phyloP scores from a whole-genome alignment of 208 protist genomes.

The Angomonas ambiguus region DNA sequence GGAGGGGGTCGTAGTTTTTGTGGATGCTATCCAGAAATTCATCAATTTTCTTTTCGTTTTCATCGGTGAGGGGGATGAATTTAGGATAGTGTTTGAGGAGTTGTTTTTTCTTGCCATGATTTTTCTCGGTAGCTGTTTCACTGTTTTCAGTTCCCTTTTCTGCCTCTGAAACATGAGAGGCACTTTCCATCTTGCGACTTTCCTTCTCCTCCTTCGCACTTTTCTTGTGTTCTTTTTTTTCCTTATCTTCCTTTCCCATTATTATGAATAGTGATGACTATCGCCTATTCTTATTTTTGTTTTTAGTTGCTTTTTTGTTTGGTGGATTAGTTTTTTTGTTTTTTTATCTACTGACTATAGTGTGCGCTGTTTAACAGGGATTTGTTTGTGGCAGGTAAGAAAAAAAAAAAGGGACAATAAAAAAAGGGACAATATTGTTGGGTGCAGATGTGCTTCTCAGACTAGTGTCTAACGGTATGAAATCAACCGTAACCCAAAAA shows the following conservation, averaged over 20 bases:
- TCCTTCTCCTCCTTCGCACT: background rate
- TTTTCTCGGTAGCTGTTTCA: background rate
- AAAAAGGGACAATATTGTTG: too few relatives aligned
- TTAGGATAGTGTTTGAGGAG: constrained; percentile 12
- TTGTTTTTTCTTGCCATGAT: background rate
- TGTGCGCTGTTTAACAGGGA: too few relatives aligned
- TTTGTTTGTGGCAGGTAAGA: too few relatives aligned
- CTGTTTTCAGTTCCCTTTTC: background rate
- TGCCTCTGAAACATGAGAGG: background rate
- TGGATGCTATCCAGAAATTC: constrained; percentile 28
- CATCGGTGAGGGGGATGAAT: constrained; percentile 35
- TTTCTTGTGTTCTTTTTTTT: background rate
- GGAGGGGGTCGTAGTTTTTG: constrained; percentile 23
- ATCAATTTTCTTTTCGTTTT: constrained; percentile 52
- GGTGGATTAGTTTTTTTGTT: too few relatives aligned
- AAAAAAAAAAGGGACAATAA: too few relatives aligned
- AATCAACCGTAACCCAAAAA: too few relatives aligned
- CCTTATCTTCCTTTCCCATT: background rate
- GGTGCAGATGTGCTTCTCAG: too few relatives aligned
- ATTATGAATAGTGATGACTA: background rate
- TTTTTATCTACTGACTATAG: too few relatives aligned
- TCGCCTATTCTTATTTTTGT: constrained; percentile 12
- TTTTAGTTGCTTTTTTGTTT: background rate
- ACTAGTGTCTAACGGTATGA: too few relatives aligned
- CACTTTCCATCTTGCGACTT: background rate